Conservation (phyloP, 2,329 filamentous ascomycete species). For the Aspergillus oerlinghausenensis region DNA sequence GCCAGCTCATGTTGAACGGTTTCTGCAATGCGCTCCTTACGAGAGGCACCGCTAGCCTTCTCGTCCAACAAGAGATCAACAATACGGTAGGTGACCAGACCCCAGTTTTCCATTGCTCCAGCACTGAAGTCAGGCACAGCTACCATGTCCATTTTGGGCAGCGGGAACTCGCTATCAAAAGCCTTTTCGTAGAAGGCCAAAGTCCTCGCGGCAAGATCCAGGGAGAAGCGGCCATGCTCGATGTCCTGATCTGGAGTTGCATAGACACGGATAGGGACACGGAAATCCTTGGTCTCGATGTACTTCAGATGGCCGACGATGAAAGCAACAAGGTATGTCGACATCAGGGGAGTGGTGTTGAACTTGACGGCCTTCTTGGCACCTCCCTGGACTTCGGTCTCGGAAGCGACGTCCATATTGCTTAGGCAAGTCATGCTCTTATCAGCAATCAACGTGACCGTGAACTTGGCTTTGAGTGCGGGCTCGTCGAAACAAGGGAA, state of each 20-base stretch:
- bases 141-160: conserved; percentile 95
- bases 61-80: conserved; percentile 89
- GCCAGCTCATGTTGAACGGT: conserved; percentile 95
- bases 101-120: conserved; percentile 99
- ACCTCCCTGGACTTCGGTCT: conserved; percentile 65
- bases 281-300: conserved; percentile 87
- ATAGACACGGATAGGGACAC: conserved; percentile 89
- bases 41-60: conserved; percentile 81
- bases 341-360: conserved; percentile 90
- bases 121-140: conserved; percentile 94
- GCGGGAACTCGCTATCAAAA: conserved; percentile 79
- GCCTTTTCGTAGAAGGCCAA: conserved; percentile 93
- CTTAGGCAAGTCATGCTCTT: conserved; percentile 86
- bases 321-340: conserved; percentile 90
- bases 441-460: conserved; percentile 84
- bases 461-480: conserved; percentile 87
- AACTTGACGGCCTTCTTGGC: conserved; percentile 81
- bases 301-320: conserved; percentile 92
- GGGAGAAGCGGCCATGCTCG: conserved; percentile 83
- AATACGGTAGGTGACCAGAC: conserved; percentile 88
- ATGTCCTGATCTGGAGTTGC: conserved; percentile 86
- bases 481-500: conserved; percentile 98
- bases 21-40: conserved; percentile 89
- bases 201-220: conserved; percentile 83
- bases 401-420: conserved; percentile 90